Conservation (phyloP, 495 filamentous ascomycete species). For the Talaromyces adpressus region DNA sequence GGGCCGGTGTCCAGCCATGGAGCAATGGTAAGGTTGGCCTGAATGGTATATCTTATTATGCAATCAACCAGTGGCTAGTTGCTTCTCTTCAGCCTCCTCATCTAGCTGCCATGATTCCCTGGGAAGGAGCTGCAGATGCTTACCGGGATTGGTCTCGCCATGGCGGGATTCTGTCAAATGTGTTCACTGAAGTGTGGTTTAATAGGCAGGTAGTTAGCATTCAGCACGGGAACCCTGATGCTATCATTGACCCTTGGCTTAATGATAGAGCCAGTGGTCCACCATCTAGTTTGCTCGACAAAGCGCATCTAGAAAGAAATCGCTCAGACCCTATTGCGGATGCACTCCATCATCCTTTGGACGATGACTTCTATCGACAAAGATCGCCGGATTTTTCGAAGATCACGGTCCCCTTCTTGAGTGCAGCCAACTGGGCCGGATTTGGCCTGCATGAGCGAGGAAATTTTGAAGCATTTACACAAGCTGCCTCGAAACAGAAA, state of each 20-base stretch:
- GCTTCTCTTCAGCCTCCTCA: constrained; percentile 44
- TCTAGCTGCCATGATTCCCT: constrained; percentile 44
- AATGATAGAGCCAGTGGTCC: neutral
- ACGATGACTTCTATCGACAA: neutral
- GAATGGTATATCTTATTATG: constrained; percentile 47
- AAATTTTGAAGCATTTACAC: constrained; percentile 8
- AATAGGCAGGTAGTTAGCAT: constrained; percentile 46
- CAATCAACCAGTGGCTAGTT: constrained; percentile 46
- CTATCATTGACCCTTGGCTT: neutral
- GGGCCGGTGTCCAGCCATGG: constrained; percentile 44
- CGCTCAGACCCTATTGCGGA: neutral
- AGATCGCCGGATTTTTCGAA: neutral
- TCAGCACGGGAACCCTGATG: constrained; percentile 42
- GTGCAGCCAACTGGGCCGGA: neutral
- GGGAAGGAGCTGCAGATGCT: constrained; percentile 49
- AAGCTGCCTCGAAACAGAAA: constrained; percentile 7
- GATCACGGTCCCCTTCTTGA: neutral
- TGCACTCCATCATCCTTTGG: neutral
- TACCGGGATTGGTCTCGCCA: constrained; percentile 47
- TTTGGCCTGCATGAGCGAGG: constrained; percentile 7
- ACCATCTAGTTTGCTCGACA: neutral
- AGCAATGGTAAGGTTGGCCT: constrained; percentile 46
- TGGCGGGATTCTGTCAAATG: constrained; percentile 48
- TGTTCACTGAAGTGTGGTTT: constrained; percentile 49
- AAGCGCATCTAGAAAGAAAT: neutral